Evolutionary conservation across 257 asterid genomes (phyloP), one percentile per base, ranked within the genome.

Genomic region (Marsdenia floribunda): DNA sequence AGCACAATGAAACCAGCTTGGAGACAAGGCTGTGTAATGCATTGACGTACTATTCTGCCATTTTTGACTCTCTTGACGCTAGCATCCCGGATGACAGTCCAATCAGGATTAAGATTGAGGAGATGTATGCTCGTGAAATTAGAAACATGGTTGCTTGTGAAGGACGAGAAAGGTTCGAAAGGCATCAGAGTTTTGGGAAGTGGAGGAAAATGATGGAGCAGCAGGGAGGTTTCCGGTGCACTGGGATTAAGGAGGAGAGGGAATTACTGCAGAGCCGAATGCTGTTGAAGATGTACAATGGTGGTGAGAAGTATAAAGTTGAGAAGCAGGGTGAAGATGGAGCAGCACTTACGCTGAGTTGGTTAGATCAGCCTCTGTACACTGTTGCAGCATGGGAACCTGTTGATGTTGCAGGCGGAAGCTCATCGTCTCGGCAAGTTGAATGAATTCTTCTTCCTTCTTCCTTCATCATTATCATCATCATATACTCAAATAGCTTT

Each of bases 351-450:
- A 89, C 86, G 4, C 67, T 93, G 83, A 85, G 88, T 73, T 93
- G 93, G 96, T 78, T 75, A 75, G 97, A 89, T 79, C 95, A 93
- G 83, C 86, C 95, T 65, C 91, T 93, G 50, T 91, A 84, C 85
- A 82, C 97, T 16, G 90, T 93, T 22, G 85, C 96, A 0, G 90
- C 91, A 0, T 90, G 98, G 98, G 63, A 69, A 10, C 77, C 88
- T 35, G 76, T 75, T 29, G 91, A 87, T 55, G 64, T 75, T 70
- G 93, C 91, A n/a, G 95, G 91, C 65, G 95, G 91, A 61, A 82
- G 90, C 40, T 87, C 93, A 46, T 87, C 93, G 38, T 79, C 84
- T 58, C 86, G 65, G 54, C 55, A n/a, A 60, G 78, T 71, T 79
- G 84, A 83, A 71, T 59, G 65, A 44, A 44, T 24, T 52, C 70